Conservation (phyloP, 495 filamentous ascomycete species). For the Trichocladium antarcticum region DNA sequence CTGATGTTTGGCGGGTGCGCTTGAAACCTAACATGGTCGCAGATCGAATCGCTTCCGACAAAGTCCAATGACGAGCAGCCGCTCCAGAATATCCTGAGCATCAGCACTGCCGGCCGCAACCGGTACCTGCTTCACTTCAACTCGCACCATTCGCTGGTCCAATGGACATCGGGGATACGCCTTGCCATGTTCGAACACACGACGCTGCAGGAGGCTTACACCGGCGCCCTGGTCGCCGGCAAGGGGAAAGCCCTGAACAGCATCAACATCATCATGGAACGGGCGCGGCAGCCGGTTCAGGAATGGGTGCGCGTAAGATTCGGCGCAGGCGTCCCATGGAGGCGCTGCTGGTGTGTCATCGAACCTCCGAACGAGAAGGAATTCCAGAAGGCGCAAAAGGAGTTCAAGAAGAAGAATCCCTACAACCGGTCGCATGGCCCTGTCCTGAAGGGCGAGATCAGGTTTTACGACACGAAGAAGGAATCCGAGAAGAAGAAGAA, state of each 20-base stretch:
- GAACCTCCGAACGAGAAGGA: conserved; percentile 88
- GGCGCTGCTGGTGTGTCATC: conserved; percentile 92
- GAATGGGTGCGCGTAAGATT: conserved; percentile 96
- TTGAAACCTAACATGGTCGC: neutral
- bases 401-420: conserved; percentile 70
- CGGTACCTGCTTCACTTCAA: conserved; percentile 94
- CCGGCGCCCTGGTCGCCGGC: conserved; percentile 86
- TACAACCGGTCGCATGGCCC: conserved; percentile 59
- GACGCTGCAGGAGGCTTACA: conserved; percentile 91
- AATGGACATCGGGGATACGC: conserved; percentile 93
- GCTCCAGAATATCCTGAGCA: conserved; percentile 85
- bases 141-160: conserved; percentile 80
- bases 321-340: conserved; percentile 92
- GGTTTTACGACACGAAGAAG: conserved; percentile 74
- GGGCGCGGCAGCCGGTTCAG: conserved; percentile 60
- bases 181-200: conserved; percentile 92
- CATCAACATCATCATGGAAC: conserved; percentile 75
- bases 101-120: conserved; percentile 91
- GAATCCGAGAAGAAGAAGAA: conserved; percentile 82
- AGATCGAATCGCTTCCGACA: conserved; percentile 89
- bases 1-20: neutral
- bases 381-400: conserved; percentile 67
- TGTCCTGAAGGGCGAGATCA: conserved; percentile 72
- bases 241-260: conserved; percentile 83
- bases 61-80: conserved; percentile 60